Evolutionary conservation across 306 rosid species (phyloP), one percentile per base, ranked within the genome.

Genomic region (Ochetophila trinervis): DNA sequence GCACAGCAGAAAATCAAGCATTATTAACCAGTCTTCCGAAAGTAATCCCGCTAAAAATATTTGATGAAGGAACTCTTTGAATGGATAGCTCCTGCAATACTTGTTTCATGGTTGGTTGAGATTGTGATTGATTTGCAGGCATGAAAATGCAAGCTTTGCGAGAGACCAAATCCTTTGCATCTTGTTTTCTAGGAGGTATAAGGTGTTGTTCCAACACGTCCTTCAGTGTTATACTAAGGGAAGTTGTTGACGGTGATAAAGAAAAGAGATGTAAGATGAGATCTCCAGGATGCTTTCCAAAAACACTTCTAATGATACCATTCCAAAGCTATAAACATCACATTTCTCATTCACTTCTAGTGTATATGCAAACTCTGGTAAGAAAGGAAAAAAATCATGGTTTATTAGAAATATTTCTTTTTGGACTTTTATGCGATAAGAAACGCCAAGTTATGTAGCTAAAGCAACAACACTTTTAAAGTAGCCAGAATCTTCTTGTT

Each of bases 211-310:
- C 79, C 23, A 68, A 55, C 44, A 75, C 65, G 5, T 62, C 74
- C 55, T 62, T 68, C 37, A 68, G 67, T 36, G n/a, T 24, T 2
- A 74, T 15, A 47, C 17, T 3, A 12, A 32, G 9, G 24, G 69
- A 42, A 16, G 32, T 53, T 12, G 59, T 53, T 61, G 74, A 30
- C 5, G 40, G 5, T 53, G 68, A 70, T 37, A 40, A 62, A 23
- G 65, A 24, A 27, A 20, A 24, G 7, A 67, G 40, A 36, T 12
- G 5, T 9, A 60, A 74, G 52, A 74, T 48, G n/a, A 74, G 47
- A 7, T 67, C 79, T 60, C 60, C 69, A 0, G 69, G 79, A 61
- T 74, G 69, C 62, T 74, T 67, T 53, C 69, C 51, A 67, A 60
- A 11, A 61, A 53, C 58, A 62, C 57, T 61, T 74, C 74, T 32